Percentiles rank a stretch among this genome's conserved stretches.
phyloP scores from a whole-genome alignment of 805 yeast species.

The Candida chilensis region DNA sequence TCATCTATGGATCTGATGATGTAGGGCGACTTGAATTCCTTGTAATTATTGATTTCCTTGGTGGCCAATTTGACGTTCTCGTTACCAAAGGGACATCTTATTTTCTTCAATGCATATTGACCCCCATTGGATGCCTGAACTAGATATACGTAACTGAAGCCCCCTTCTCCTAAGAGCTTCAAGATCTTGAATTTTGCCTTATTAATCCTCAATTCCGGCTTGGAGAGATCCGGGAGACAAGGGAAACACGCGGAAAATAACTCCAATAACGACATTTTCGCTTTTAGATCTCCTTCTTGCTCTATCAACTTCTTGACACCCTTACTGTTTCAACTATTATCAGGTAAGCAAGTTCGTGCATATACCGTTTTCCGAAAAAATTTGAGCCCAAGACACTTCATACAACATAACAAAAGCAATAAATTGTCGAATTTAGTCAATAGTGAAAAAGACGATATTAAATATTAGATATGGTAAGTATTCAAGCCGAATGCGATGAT shows the following conservation, averaged over 20 bases:
- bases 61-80: slow-evolving; percentile 64
- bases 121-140: slow-evolving; percentile 45
- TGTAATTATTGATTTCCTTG: slow-evolving; percentile 70
- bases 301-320: too few species aligned
- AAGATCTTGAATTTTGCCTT: slow-evolving; percentile 52
- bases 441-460: too few species aligned
- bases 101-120: slow-evolving; percentile 72
- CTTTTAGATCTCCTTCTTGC: too few species aligned
- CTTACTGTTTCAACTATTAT: too few species aligned
- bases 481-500: too few species aligned
- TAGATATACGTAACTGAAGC: slow-evolving; percentile 78
- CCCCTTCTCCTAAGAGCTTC: slow-evolving; percentile 83
- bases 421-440: too few species aligned
- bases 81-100: slow-evolving; percentile 80
- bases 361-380: too few species aligned
- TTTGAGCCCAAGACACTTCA: too few species aligned
- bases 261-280: too few species aligned
- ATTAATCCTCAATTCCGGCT: slow-evolving; percentile 57
- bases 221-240: slow-evolving; percentile 28
- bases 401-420: too few species aligned
- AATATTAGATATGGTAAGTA: too few species aligned
- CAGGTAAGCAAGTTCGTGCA: too few species aligned
- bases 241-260: slow-evolving; percentile 25
- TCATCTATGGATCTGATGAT: slow-evolving; percentile 67
- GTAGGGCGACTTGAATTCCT: slow-evolving; percentile 58